Conservation (phyloP, 345 rosid genomes). For the Brassica rapa region DNA sequence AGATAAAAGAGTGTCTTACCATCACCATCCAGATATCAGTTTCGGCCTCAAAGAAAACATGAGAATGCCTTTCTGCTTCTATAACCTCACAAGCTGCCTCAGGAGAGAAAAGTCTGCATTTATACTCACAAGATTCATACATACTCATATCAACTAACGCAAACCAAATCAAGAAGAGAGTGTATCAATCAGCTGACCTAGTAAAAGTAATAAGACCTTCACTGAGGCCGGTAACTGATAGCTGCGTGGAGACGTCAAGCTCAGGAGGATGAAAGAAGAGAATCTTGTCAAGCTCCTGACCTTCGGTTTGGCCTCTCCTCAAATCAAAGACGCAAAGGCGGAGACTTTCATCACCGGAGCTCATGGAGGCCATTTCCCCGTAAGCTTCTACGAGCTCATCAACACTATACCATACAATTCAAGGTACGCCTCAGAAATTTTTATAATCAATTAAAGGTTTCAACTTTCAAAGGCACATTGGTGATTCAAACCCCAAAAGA, state of each 20-base stretch:
- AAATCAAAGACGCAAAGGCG: conserved; percentile 85
- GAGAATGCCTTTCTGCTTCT: conserved; percentile 93
- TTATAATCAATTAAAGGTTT: too few relatives aligned
- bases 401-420: conserved; percentile 5
- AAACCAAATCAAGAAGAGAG: neutral
- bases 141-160: conserved; percentile 3
- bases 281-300: conserved; percentile 90
- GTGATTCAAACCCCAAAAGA: neutral
- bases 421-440: neutral
- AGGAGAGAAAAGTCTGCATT: conserved; percentile 87
- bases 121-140: conserved; percentile 12
- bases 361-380: conserved; percentile 57
- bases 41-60: conserved; percentile 89
- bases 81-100: conserved; percentile 93
- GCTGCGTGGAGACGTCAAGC: conserved; percentile 73
- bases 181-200: conserved; percentile 45
- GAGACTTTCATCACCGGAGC: conserved; percentile 55
- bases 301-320: conserved; percentile 91
- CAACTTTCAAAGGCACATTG: neutral
- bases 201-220: conserved; percentile 97
- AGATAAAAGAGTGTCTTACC: conserved; percentile 44
- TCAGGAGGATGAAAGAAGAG: conserved; percentile 78
- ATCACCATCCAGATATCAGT: conserved; percentile 98
- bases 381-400: neutral
- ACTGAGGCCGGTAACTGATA: conserved; percentile 89